These are phyloP conservation scores for Graphium sp. DNA, from an alignment of 2,329 filamentous ascomycete species.

Conservation along the genomic window DNA sequence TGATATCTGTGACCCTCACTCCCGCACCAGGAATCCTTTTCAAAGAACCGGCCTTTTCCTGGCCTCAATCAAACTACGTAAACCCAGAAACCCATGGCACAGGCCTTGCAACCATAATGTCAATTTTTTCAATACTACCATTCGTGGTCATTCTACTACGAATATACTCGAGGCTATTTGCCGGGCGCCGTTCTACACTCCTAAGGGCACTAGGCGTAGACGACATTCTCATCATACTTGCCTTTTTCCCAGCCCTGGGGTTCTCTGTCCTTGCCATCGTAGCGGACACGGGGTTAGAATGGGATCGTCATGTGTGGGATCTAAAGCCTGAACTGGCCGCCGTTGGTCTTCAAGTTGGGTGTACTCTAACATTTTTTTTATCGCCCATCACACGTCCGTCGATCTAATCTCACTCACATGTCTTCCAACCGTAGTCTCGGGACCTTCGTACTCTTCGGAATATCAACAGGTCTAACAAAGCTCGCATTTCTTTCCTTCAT, in stretches of 20 bases:
- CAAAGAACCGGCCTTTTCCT: too few relatives aligned
- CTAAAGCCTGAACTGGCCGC: constrained; percentile 8
- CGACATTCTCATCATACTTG: constrained; percentile 17
- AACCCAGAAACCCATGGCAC: constrained; percentile 15
- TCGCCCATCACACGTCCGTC: too few relatives aligned
- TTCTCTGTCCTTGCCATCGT: constrained; percentile 14
- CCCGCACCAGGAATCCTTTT: constrained; percentile 8
- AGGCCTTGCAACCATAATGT: constrained; percentile 10
- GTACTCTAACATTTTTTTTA: not conserved
- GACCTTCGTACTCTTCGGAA: constrained; percentile 17
- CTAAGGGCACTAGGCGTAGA: constrained; percentile 17
- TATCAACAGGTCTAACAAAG: constrained; percentile 20
- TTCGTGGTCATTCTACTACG: constrained; percentile 15
- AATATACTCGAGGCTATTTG: constrained; percentile 16
- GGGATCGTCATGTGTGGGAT: constrained; percentile 18
- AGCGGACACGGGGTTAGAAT: constrained; percentile 11
- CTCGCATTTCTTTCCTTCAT: constrained; percentile 21
- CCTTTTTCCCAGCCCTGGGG: constrained; percentile 16
- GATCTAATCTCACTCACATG: not conserved
- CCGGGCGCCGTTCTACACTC: too few relatives aligned
- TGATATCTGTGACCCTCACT: constrained; percentile 2
- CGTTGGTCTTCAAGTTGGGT: constrained; percentile 10
- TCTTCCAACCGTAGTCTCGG: constrained; percentile 10
- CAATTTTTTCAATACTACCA: constrained; percentile 11
- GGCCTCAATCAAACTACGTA: constrained; percentile 15